A percentile compares a stretch with the other conserved stretches of the same genome.
phyloP scores from a whole-genome alignment of 768 basidiomycete genomes.

The Phallus indusiatus region DNA sequence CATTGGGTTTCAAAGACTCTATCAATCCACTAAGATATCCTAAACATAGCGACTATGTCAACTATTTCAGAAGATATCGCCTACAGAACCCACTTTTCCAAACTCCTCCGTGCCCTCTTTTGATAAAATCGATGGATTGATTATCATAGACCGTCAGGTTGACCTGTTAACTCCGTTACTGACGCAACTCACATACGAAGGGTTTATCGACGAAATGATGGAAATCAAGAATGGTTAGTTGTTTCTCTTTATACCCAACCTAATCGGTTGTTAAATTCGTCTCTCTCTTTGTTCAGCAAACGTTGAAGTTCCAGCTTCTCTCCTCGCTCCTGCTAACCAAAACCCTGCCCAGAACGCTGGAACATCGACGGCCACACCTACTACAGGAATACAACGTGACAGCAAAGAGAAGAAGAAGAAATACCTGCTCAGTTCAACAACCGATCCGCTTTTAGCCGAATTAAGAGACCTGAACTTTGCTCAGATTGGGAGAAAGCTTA shows the following conservation, averaged over 20 bases:
- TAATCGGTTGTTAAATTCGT: slow-evolving; percentile 6
- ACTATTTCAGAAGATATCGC: slow-evolving; percentile 49
- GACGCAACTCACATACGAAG: slow-evolving; percentile 95
- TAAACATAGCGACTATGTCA: slow-evolving; percentile 27
- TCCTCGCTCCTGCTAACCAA: slow-evolving; percentile 45
- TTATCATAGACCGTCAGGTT: slow-evolving; percentile 81
- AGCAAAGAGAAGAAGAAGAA: slow-evolving; percentile 79
- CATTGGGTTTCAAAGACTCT: not conserved
- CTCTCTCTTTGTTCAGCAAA: slow-evolving; percentile 40
- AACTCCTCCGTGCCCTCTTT: slow-evolving; percentile 34
- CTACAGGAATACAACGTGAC: not conserved
- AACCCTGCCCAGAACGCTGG: slow-evolving; percentile 18
- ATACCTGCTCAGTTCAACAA: slow-evolving; percentile 65
- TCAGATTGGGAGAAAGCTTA: slow-evolving; percentile 73
- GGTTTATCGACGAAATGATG: slow-evolving; percentile 86
- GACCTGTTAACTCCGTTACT: slow-evolving; percentile 95
- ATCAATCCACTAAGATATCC: not conserved
- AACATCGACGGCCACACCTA: not conserved
- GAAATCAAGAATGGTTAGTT: slow-evolving; percentile 80
- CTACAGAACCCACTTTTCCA: slow-evolving; percentile 24
- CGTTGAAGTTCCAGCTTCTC: slow-evolving; percentile 67
- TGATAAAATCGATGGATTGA: slow-evolving; percentile 71
- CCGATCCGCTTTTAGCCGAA: slow-evolving; percentile 75
- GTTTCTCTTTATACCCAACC: not conserved
- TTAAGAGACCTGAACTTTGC: slow-evolving; percentile 90